phyloP scores from a whole-genome alignment of 768 basidiomycete genomes.

The Scleroderma citrinum region DNA sequence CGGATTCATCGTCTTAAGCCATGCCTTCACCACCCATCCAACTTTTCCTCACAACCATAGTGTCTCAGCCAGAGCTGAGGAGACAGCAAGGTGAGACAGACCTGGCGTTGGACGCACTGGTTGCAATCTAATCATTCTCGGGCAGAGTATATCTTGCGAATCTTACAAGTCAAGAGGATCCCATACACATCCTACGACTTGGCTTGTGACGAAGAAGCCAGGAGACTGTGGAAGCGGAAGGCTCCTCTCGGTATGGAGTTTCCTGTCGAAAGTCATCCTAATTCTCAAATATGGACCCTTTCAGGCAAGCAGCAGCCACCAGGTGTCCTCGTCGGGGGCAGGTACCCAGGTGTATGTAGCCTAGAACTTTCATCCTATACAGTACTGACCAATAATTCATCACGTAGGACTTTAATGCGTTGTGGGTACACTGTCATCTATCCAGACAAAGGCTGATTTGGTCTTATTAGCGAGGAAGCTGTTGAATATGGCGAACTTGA shows the following conservation, averaged over 20 bases:
- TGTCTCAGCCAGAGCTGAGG: slow-evolving; percentile 69
- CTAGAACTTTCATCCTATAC: too few relatives aligned
- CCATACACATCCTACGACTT: slow-evolving; percentile 78
- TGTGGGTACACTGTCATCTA: slow-evolving; percentile 41
- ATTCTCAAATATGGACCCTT: slow-evolving; percentile 1
- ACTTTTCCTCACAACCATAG: slow-evolving; percentile 81
- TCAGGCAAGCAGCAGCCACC: slow-evolving; percentile 81
- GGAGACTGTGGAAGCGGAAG: slow-evolving; percentile 74
- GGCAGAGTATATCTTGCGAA: slow-evolving; percentile 74
- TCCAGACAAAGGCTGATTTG: slow-evolving; percentile 5
- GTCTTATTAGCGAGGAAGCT: slow-evolving; percentile 64
- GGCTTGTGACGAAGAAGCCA: slow-evolving; percentile 78
- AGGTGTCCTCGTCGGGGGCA: slow-evolving; percentile 73
- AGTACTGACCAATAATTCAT: not conserved
- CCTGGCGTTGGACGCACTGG: not conserved
- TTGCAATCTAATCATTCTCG: not conserved
- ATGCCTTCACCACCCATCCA: slow-evolving; percentile 85
- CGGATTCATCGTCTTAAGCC: slow-evolving; percentile 2
- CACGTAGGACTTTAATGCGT: slow-evolving; percentile 61
- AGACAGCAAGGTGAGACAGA: slow-evolving; percentile 63
- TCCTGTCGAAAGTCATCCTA: not conserved
- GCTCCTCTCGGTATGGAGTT: slow-evolving; percentile 52
- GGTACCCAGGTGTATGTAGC: slow-evolving; percentile 65
- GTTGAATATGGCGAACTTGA: slow-evolving; percentile 75
- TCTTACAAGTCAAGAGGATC: slow-evolving; percentile 82